These are phyloP conservation scores for Akanthomyces uredinophilus DNA, from an alignment of 2,329 filamentous ascomycete species.

Conservation along the genomic window DNA sequence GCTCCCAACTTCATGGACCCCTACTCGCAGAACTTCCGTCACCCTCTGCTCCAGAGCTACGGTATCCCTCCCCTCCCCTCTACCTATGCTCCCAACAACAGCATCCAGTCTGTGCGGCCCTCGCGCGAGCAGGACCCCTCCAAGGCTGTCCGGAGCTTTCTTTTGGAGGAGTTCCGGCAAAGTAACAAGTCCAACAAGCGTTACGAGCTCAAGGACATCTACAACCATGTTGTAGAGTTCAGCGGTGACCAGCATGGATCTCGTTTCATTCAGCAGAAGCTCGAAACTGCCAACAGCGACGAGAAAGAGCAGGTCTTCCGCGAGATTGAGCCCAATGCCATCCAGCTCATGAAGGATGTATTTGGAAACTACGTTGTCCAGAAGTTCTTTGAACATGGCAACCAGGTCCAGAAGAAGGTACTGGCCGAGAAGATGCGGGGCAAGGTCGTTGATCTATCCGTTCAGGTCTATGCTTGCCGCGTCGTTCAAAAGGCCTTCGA, in stretches of 20 bases:
- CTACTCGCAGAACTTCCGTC: constrained; percentile 30
- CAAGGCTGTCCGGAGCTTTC: constrained; percentile 60
- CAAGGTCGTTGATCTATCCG: constrained; percentile 71
- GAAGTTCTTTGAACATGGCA: constrained; percentile 95
- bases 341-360: constrained; percentile 91
- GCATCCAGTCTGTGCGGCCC: constrained; percentile 25
- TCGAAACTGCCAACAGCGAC: constrained; percentile 89
- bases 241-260: constrained; percentile 94
- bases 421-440: constrained; percentile 84
- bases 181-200: constrained; percentile 66
- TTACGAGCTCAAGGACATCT: constrained; percentile 86
- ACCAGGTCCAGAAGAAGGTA: constrained; percentile 85
- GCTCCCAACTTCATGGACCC: constrained; percentile 31
- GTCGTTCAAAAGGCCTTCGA: constrained; percentile 97
- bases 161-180: constrained; percentile 75
- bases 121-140: constrained; percentile 54
- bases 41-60: constrained; percentile 32
- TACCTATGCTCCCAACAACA: constrained; percentile 26
- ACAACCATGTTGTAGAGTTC: constrained; percentile 84
- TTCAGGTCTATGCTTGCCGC: constrained; percentile 88
- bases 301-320: constrained; percentile 88
- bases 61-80: constrained; percentile 30
- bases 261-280: constrained; percentile 88
- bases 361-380: constrained; percentile 99
- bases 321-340: constrained; percentile 77